phyloP scores from a whole-genome alignment of 2,329 filamentous ascomycete species.

The Fusarium sp. region DNA sequence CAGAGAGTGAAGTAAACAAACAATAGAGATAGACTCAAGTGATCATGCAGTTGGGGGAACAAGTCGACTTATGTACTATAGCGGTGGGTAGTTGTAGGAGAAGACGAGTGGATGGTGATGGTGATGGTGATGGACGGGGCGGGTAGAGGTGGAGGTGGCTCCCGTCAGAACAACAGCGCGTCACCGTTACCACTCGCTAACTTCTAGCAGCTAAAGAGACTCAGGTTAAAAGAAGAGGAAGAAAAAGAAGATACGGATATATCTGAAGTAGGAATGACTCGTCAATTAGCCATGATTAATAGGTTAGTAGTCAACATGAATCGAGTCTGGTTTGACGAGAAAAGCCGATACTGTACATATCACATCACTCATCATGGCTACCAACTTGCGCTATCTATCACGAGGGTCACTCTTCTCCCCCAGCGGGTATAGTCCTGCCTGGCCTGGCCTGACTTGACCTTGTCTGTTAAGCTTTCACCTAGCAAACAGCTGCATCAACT shows the following conservation, averaged over 20 bases:
- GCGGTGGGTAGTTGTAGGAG: constrained; percentile 12
- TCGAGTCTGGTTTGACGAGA: constrained; percentile 33
- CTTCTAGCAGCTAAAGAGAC: not conserved
- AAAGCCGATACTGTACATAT: constrained; percentile 12
- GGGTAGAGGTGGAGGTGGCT: constrained; percentile 42
- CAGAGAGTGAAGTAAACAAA: not conserved
- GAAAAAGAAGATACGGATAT: not conserved
- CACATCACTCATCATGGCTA: constrained; percentile 8
- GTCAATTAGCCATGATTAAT: not conserved
- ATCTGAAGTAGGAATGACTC: not conserved
- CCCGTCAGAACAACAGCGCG: constrained; percentile 24
- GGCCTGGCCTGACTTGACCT: constrained; percentile 2
- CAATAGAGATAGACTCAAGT: constrained; percentile 4
- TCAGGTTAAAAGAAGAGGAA: not conserved
- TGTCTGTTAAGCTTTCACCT: constrained; percentile 24
- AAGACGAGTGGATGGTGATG: constrained; percentile 32
- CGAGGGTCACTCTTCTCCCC: constrained; percentile 24
- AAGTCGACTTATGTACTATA: constrained; percentile 23
- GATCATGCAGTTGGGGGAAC: constrained; percentile 24
- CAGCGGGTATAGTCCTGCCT: constrained; percentile 4
- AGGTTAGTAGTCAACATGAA: not conserved
- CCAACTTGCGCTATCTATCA: constrained; percentile 33
- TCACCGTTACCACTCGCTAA: constrained; percentile 43
- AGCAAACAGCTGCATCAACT: constrained; percentile 8
- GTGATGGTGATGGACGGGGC: constrained; percentile 33